phyloP scores from a whole-genome alignment of 306 rosid genomes.

The Oemleria cerasiformis region DNA sequence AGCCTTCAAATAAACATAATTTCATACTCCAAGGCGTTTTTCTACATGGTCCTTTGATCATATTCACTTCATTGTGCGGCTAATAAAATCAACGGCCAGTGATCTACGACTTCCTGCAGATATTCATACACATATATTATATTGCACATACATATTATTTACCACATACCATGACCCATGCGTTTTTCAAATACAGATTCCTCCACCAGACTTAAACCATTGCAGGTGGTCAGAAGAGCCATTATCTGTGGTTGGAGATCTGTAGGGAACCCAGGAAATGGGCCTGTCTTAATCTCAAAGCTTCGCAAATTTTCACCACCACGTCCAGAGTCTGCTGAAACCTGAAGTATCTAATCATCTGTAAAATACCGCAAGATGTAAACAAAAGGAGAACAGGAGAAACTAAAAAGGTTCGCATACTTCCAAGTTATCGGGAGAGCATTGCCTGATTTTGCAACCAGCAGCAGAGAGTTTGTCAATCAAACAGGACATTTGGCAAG shows the following conservation, averaged over 20 bases:
- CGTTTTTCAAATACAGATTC: slow-evolving; percentile 33
- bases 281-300: slow-evolving; percentile 26
- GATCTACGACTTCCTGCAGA: not conserved
- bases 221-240: slow-evolving; percentile 33
- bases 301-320: slow-evolving; percentile 21
- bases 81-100: not conserved
- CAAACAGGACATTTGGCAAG: slow-evolving; percentile 29
- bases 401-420: not conserved
- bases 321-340: slow-evolving; percentile 22
- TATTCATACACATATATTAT: not conserved
- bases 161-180: slow-evolving; percentile 35
- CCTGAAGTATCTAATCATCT: slow-evolving; percentile 10
- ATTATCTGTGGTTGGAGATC: slow-evolving; percentile 39
- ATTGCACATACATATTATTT: not conserved
- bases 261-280: slow-evolving; percentile 37
- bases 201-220: slow-evolving; percentile 26
- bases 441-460: slow-evolving; percentile 33
- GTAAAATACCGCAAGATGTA: not conserved
- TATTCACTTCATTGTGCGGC: not conserved
- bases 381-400: not conserved
- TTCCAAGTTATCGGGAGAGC: slow-evolving; percentile 23
- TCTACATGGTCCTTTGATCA: not conserved
- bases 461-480: slow-evolving; percentile 22
- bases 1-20: too few species aligned
- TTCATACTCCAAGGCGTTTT: not conserved